Evolutionary conservation across 1,139 yeast genomes (phyloP), one percentile per base, ranked within the genome.

Genomic region (Yamadazyma songkhlaensis): DNA sequence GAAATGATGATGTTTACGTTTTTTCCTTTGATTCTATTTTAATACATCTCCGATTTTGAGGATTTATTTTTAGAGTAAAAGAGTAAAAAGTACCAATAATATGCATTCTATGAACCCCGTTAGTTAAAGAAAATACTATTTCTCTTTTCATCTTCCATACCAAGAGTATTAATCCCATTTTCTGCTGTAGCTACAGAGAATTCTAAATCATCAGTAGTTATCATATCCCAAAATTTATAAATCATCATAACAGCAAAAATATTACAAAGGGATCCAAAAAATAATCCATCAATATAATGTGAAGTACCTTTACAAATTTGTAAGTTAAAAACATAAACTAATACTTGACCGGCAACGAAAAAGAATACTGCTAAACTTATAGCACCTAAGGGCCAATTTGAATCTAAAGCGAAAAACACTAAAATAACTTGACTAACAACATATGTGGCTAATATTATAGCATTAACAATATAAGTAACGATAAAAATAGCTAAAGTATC

Each of bases 181-280:
- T 70, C 75, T 10, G 62, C 70, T 31, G 57, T 63, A 12, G 76
- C 75, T 37, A 88, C 95, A 36, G 92, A 80, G 59, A 92, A 92
- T 62, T 92, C 98, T 53, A 90, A 78, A 59, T 92, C 97, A 54
- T 92, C 97, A 42, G 82, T 79, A n/a, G 97, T 92, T 38, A 92
- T 84, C 78, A 88, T 86, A 54, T 90, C 97, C 97, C 97, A 92
- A 51, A 81, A 87, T 62, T 92, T 90, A 68, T 89, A 90, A 40
- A 90, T 71, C 97, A 92, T 90, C 96, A 92, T 89, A 39, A 84
- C 67, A 6, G 95, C 75, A 53, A 88, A 85, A 35, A 88, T 59
- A 56, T 86, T 87, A 54, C 95, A 79, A 32, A 87, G 53, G 25
- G 94, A 75, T 17, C 90, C 95, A 54, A 90, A 86, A 57, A 90